Percentiles rank a stretch among this genome's conserved stretches.
phyloP scores from a whole-genome alignment of 345 rosid genomes.

The Euphorbia tirucalli region DNA sequence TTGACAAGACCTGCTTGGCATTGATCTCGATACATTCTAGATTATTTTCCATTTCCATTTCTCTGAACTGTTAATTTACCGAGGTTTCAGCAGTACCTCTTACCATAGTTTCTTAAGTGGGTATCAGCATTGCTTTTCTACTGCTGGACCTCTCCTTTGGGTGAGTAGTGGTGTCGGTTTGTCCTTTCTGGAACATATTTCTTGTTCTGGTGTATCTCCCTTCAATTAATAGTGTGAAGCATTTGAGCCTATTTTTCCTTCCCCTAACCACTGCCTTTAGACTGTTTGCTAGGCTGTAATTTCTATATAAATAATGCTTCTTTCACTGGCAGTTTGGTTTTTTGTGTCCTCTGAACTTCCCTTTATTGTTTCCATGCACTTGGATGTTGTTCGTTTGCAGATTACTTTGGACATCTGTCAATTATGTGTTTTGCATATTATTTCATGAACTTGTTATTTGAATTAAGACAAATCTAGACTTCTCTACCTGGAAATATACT shows the following conservation, averaged over 20 bases:
- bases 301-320: too few species aligned
- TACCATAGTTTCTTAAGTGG: constrained; percentile 1
- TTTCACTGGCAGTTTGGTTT: background rate
- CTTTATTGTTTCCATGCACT: background rate
- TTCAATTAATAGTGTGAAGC: too few species aligned
- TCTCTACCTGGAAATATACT: too few species aligned
- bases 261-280: too few species aligned
- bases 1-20: too few species aligned
- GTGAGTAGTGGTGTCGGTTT: constrained; percentile 2
- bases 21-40: background rate
- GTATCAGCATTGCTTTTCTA: constrained; percentile 4
- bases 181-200: too few species aligned
- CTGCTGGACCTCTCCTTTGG: constrained; percentile 8
- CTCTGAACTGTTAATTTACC: background rate
- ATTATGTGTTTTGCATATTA: too few species aligned
- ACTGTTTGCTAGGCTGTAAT: too few species aligned
- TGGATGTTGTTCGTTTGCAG: background rate
- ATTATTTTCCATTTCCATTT: background rate
- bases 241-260: too few species aligned
- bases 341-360: background rate
- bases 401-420: background rate
- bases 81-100: constrained; percentile 15
- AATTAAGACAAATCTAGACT: too few species aligned
- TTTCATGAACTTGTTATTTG: background rate
- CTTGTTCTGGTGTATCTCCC: too few species aligned